phyloP scores from a whole-genome alignment of 2,329 filamentous ascomycete species.

The Helotiales sp. region DNA sequence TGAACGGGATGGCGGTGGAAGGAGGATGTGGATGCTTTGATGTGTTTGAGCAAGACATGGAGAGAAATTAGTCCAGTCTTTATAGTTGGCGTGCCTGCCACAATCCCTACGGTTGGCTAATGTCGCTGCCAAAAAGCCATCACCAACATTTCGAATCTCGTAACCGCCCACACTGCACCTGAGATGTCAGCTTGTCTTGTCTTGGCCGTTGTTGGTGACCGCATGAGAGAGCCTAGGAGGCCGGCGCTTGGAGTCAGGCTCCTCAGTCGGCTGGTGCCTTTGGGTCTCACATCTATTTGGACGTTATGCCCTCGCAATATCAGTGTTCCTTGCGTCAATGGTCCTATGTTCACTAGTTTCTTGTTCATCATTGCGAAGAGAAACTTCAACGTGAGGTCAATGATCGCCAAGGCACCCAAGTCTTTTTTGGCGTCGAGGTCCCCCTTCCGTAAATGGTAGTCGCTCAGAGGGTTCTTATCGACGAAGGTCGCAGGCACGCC shows the following conservation, averaged over 20 bases:
- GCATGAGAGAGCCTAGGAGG: neutral
- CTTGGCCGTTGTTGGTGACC: neutral
- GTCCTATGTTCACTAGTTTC: neutral
- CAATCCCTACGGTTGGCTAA: neutral
- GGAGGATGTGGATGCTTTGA: neutral
- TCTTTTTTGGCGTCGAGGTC: too few relatives aligned
- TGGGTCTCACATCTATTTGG: neutral
- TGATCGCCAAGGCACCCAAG: too few relatives aligned
- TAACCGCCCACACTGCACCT: too few relatives aligned
- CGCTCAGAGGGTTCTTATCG: too few relatives aligned
- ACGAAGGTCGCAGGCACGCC: too few relatives aligned
- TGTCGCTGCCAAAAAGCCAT: neutral
- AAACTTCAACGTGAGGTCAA: neutral
- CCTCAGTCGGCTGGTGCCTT: neutral
- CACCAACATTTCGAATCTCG: neutral
- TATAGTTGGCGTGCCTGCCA: neutral
- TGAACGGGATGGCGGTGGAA: neutral
- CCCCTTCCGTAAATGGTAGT: too few relatives aligned
- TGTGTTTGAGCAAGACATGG: neutral
- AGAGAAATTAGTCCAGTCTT: neutral
- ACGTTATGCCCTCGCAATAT: neutral
- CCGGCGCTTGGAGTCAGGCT: neutral
- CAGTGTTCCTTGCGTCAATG: neutral
- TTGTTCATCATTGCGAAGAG: neutral
- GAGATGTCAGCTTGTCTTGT: too few relatives aligned